Evolutionary conservation across 2,329 filamentous ascomycete species (phyloP), one percentile per base, ranked within the genome.

Genomic region (Fusarium napiforme): DNA sequence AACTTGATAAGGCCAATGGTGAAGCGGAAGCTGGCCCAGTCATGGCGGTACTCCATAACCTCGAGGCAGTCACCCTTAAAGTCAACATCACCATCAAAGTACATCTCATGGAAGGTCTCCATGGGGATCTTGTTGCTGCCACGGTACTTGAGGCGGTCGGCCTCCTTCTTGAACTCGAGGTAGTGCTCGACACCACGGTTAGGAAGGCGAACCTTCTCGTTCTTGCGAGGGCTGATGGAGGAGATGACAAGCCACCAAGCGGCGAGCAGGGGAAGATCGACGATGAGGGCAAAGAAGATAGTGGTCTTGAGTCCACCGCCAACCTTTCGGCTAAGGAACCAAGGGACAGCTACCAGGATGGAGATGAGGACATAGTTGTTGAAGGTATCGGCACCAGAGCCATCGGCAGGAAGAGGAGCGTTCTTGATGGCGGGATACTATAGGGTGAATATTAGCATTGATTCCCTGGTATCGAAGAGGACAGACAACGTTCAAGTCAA

Each of bases 61-160:
- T 98, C 96, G 72, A 98, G 88, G 79, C 88, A 90, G 84, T 98
- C 96, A 66, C 95, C 95, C 83, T 97, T 98, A 88, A 98, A 96
- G 78, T 97, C 94, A 73, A 97, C 95, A 66, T 97, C 91, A 67
- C 94, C 94, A 80, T 96, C 93, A 84, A 98, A 97, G 88, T 98
- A 98, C 93, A 96, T 97, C 85, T 98, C 95, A 82, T 97, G 92
- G 87, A 98, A 98, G 30, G 94, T 97, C 86, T 97, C 92, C 87
- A 97, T 92, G 61, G 94, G 92, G 69, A 96, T 94, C 86, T 93
- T 95, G 85, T 89, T 93, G 83, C 88, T 88, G 82, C 93, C 93
- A 76, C 89, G 87, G 85, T 94, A 96, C 84, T 91, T 94, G 78
- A 82, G 80, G 79, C 87, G 81, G 79, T 90, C 88, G 63, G 82